Base-by-base conservation (phyloP, 2,329 filamentous ascomycete genomes). In the Bipolaris oryzae region DNA sequence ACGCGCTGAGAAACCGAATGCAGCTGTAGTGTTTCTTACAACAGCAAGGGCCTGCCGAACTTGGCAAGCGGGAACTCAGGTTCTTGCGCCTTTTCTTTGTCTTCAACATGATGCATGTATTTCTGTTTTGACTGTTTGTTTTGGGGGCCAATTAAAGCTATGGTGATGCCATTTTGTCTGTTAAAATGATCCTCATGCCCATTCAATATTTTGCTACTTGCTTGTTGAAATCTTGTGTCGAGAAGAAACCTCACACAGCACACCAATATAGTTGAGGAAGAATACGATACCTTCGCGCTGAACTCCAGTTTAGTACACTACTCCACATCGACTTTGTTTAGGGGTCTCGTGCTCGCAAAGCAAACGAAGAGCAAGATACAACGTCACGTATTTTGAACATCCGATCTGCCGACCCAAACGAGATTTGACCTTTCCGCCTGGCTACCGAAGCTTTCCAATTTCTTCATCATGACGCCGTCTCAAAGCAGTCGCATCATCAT, bases 41-140 rank as follows among this genome's bases (percentile, higher is more conserved):
- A 25, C 44, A 37, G 11, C 23, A 28, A 47, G 44, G 44, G 44
- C 20, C 25, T 47, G 20, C 44, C 33, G 16, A 47, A 13, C 21
- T n/a, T 18, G 44, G 44, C 23, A 23, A 47, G 33, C 20, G 15
- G 13, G 44, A 47, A 47, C 44, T 15, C 11, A 20, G 16, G 44
- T 47, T 47, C 44, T 47, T 16, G 20, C 20, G 15, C 33, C 20
- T 47, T 42, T 47, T 47, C 44, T 47, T 47, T 47, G 44, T 47
- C 33, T 47, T 6, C 15, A 25, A 34, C 7, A 23, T 21, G 44
- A 47, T 15, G 37, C 44, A 37, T n/a, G 7, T 9, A 34, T 7
- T 10, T 37, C 18, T 23, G 44, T 33, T 16, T 35, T 16, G 7
- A n/a, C 2, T 47, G 33, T 47, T 47, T 47, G 44, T 37, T 47